Conservation (phyloP, 2,329 filamentous ascomycete species). For the Diaporthe nobilis region DNA sequence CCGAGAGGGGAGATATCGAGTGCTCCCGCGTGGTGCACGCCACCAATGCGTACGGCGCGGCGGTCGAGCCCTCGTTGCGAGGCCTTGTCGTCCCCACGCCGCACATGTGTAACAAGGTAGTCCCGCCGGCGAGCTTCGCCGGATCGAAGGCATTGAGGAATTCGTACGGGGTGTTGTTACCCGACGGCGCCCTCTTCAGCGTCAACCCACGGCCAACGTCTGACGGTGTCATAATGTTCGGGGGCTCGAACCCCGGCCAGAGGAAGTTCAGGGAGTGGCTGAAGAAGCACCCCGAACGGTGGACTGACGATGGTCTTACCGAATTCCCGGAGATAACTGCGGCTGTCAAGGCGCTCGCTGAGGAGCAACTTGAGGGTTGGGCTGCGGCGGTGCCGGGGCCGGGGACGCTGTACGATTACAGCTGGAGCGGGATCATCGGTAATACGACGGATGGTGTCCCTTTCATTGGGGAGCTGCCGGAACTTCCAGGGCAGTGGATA, state of each 20-base stretch:
- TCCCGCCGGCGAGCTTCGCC: conserved; percentile 7
- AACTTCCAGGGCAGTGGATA: conserved; percentile 59
- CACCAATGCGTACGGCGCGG: conserved; percentile 42
- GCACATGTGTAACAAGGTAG: conserved; percentile 45
- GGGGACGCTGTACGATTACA: conserved; percentile 47
- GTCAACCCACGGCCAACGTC: conserved; percentile 51
- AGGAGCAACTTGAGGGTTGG: conserved; percentile 48
- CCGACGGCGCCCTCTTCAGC: conserved; percentile 49
- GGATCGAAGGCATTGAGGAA: conserved; percentile 44
- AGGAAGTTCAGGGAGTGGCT: conserved; percentile 49
- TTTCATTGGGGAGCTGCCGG: conserved; percentile 57
- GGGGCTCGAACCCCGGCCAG: conserved; percentile 51
- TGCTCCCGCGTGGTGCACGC: conserved; percentile 42
- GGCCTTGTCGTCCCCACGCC: conserved; percentile 42
- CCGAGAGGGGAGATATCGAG: conserved; percentile 38
- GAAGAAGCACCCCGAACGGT: conserved; percentile 48
- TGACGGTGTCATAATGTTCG: conserved; percentile 51
- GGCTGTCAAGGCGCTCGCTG: conserved; percentile 47
- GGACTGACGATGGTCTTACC: conserved; percentile 49
- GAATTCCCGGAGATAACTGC: conserved; percentile 47
- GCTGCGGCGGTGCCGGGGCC: conserved; percentile 46
- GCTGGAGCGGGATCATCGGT: conserved; percentile 25
- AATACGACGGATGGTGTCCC: conserved; percentile 57
- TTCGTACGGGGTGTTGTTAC: conserved; percentile 51
- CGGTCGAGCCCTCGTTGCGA: conserved; percentile 42